These are phyloP conservation scores for Euphorbia celastroides DNA, from an alignment of 441 rosid species.

Conservation along the genomic window DNA sequence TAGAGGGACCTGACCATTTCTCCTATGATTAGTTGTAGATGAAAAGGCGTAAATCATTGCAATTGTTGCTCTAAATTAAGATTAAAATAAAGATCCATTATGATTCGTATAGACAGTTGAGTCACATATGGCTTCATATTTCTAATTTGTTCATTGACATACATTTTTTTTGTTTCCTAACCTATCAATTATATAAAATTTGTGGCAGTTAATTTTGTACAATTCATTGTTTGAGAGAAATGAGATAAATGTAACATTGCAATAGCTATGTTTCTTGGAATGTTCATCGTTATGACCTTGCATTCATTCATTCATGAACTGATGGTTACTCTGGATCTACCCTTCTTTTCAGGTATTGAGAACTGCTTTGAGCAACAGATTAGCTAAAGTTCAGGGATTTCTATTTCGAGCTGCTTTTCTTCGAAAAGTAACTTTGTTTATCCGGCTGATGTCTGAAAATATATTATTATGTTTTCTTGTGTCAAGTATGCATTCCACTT, in stretches of 20 bases:
- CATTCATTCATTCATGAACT: background rate
- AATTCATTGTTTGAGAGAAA: background rate
- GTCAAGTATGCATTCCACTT: conserved; percentile 78
- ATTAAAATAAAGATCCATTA: background rate
- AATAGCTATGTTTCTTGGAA: background rate
- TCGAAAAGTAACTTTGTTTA: conserved; percentile 79
- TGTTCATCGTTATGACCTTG: background rate
- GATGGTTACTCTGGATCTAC: conserved; percentile 3
- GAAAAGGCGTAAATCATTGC: background rate
- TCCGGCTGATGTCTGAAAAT: conserved; percentile 86
- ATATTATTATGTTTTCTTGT: conserved; percentile 84
- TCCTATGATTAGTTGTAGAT: background rate
- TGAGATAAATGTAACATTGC: background rate
- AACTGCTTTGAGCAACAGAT: conserved; percentile 91
- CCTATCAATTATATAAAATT: background rate
- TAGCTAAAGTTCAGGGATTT: conserved; percentile 99
- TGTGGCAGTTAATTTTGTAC: background rate
- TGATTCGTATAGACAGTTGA: background rate
- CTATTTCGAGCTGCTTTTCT: conserved; percentile 97
- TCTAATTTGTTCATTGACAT: background rate
- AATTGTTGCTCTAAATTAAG: background rate
- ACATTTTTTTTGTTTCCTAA: background rate
- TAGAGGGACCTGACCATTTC: background rate
- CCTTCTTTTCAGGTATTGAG: conserved; percentile 59
- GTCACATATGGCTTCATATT: background rate